These are phyloP conservation scores for Venturia pyrina DNA, from an alignment of 2,329 filamentous ascomycete genomes.

Conservation along the genomic window DNA sequence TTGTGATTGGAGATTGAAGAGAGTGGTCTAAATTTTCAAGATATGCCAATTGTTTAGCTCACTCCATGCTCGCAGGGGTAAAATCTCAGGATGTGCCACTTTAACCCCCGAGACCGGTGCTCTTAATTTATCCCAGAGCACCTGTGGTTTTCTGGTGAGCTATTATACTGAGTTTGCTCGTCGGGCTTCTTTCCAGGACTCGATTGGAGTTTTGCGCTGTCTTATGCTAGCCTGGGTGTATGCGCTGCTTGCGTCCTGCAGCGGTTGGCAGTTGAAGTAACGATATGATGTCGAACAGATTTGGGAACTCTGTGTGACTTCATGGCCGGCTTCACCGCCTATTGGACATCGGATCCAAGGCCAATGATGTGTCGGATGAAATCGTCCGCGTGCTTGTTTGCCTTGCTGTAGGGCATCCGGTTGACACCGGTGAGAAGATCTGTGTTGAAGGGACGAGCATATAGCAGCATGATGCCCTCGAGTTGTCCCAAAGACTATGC, in stretches of 20 bases:
- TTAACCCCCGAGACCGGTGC: too few relatives aligned
- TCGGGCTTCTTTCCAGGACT: background rate
- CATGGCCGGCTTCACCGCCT: background rate
- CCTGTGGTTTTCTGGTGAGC: background rate
- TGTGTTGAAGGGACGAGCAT: background rate
- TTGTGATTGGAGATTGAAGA: background rate
- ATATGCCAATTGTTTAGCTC: background rate
- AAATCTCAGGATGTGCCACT: too few relatives aligned
- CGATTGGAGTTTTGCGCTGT: background rate
- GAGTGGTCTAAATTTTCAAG: too few relatives aligned
- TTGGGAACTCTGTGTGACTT: background rate
- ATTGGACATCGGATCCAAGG: background rate
- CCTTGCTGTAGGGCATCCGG: background rate
- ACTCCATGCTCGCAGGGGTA: background rate
- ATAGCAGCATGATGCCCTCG: background rate
- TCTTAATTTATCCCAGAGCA: too few relatives aligned
- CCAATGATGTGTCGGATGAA: background rate
- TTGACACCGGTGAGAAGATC: background rate
- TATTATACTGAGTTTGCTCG: background rate
- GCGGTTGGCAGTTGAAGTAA: background rate
- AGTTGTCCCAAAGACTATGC: background rate
- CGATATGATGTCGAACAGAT: background rate
- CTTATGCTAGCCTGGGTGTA: background rate
- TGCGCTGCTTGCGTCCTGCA: background rate
- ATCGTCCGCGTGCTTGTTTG: background rate